Evolutionary conservation across 202 grass and related monocot genomes (phyloP).

Genomic region (Cymbopogon flexuosus): DNA sequence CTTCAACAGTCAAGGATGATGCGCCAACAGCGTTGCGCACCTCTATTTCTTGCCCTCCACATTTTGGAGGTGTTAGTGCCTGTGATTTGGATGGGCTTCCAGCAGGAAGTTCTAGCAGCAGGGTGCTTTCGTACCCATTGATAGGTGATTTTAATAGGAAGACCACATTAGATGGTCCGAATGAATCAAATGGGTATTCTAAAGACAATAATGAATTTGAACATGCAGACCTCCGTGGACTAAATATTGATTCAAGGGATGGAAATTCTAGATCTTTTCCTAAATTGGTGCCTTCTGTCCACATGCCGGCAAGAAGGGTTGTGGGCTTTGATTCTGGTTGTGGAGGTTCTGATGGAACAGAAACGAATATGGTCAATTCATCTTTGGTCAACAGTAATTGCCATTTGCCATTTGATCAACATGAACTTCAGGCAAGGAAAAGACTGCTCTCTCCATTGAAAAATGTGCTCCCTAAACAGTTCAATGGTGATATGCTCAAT

Average conservation of each 20-base stretch:
- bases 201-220: slow-evolving; percentile 12
- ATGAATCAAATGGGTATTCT: slow-evolving; percentile 17
- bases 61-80: slow-evolving; percentile 31
- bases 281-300: slow-evolving; percentile 31
- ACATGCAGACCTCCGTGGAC: slow-evolving; percentile 27
- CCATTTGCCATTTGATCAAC: slow-evolving; percentile 26
- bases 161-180: slow-evolving; percentile 11
- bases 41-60: slow-evolving; percentile 37
- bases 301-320: slow-evolving; percentile 51
- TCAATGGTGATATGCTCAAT: slow-evolving; percentile 57
- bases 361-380: slow-evolving; percentile 15
- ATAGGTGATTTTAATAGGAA: slow-evolving; percentile 45
- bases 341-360: slow-evolving; percentile 29
- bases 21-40: slow-evolving; percentile 23
- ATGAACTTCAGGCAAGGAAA: slow-evolving; percentile 59
- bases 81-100: slow-evolving; percentile 57
- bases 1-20: slow-evolving; percentile 37
- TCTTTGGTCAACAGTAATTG: slow-evolving; percentile 17
- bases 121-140: slow-evolving; percentile 22
- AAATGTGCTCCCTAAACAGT: slow-evolving; percentile 49
- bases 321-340: slow-evolving; percentile 67
- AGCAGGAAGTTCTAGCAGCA: slow-evolving; percentile 38
- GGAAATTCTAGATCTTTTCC: slow-evolving; percentile 32
- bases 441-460: slow-evolving; percentile 69
- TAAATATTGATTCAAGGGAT: slow-evolving; percentile 42